Evolutionary conservation across 257 asterid species (phyloP).

Genomic region (Coffea eugenioides): DNA sequence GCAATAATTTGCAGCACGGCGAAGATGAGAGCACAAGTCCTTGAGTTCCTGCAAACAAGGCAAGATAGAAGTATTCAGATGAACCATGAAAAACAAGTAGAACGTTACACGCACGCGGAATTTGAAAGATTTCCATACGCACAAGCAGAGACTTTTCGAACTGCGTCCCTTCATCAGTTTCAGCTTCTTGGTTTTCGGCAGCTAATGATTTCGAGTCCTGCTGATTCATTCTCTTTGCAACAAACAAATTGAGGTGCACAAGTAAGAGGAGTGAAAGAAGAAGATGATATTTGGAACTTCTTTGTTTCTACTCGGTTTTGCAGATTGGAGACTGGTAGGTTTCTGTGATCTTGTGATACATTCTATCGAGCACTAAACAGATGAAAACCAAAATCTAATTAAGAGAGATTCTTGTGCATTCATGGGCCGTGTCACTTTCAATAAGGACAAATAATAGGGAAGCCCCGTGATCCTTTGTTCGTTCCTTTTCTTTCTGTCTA

Average conservation of each 20-base stretch:
- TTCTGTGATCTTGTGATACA: constrained; percentile 6
- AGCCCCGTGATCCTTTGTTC: constrained; percentile 40
- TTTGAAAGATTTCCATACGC: not conserved
- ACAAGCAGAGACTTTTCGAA: constrained; percentile 54
- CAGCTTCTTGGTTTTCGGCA: constrained; percentile 18
- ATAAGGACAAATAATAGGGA: constrained; percentile 24
- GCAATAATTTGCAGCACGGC: constrained; percentile 65
- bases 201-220: constrained; percentile 9
- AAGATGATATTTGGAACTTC: not conserved
- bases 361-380: not conserved
- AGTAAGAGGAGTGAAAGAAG: not conserved
- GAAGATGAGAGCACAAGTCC: constrained; percentile 58
- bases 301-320: not conserved
- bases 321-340: not conserved
- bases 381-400: constrained; percentile 1
- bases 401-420: constrained; percentile 24
- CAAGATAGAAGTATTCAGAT: not conserved
- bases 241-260: not conserved
- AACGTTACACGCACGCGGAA: not conserved
- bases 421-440: constrained; percentile 14
- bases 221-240: constrained; percentile 27
- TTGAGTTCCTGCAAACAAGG: constrained; percentile 52
- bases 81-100: not conserved
- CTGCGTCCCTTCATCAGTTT: constrained; percentile 27
- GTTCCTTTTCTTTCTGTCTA: not conserved